A percentile compares a stretch with the other conserved stretches of the same genome.
phyloP scores from a whole-genome alignment of 257 asterid species.

The Jacaranda mimosifolia region DNA sequence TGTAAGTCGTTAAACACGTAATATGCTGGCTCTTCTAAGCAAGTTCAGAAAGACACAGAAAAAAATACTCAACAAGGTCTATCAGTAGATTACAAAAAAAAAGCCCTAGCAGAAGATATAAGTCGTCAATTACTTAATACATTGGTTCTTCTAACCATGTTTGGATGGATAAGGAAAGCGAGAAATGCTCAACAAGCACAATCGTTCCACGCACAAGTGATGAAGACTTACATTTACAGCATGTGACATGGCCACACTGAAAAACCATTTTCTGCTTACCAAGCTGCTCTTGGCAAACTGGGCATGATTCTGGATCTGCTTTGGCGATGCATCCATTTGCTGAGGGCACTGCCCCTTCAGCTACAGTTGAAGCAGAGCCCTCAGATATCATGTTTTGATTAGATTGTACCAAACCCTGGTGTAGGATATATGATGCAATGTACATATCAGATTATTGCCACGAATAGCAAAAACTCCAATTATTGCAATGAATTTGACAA shows the following conservation, averaged over 20 bases:
- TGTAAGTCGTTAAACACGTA: no score
- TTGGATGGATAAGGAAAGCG: neutral
- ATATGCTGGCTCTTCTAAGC: no score
- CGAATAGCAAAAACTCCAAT: constrained; percentile 24
- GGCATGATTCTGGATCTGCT: constrained; percentile 69
- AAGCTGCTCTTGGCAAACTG: constrained; percentile 94
- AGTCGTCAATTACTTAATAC: constrained; percentile 8
- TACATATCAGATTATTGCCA: constrained; percentile 8
- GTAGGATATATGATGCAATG: constrained; percentile 35
- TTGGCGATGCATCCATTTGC: constrained; percentile 44
- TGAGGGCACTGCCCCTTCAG: constrained; percentile 45
- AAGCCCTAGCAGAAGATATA: neutral
- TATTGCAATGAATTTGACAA: constrained; percentile 13
- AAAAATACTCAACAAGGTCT: no score
- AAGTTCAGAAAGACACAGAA: no score
- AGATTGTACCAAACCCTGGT: constrained; percentile 86
- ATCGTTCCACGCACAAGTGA: constrained; percentile 25
- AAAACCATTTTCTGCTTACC: constrained; percentile 91
- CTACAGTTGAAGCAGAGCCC: constrained; percentile 48
- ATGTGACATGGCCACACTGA: constrained; percentile 93
- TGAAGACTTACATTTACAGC: constrained; percentile 87
- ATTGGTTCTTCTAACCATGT: constrained; percentile 11
- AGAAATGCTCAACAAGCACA: constrained; percentile 16
- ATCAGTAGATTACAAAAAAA: neutral
- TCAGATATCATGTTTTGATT: constrained; percentile 54